Evolutionary conservation across 1,284 basidiomycete species (phyloP), one percentile per base, ranked within the genome.

Genomic region (Taiwanofungus camphoratus): DNA sequence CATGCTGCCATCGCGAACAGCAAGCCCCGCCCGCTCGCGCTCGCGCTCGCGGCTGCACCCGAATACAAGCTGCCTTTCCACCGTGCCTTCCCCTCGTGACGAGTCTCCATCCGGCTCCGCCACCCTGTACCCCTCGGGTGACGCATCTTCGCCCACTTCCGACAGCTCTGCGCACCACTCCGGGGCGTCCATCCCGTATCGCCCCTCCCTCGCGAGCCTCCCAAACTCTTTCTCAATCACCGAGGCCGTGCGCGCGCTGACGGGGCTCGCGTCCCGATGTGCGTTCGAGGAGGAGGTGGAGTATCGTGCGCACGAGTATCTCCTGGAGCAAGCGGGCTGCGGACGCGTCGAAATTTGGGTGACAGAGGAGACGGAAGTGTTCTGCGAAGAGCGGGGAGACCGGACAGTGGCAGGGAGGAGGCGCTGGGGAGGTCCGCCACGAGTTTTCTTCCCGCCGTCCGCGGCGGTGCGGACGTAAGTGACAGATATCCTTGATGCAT

Each of bases 211-310:
- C n/a, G 35, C 1, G 18, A 16, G 23, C 9, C 9, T 27, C 15
- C 41, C 41, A 3, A 18, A 22, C 16, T 16, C 20, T 9, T 23
- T 27, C 18, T 24, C 41, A 6, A 5, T 35, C n/a, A 24, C 24
- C 20, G 42, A 34, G 9, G 42, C 33, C 20, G 22, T 18, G 33
- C 21, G 24, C 20, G 42, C 18, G 26, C 20, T 21, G 4, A 30
- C 19, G 15, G 27, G 18, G 2, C 24, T 37, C 31, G 32, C 36
- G 18, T 30, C 29, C 8, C 15, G 42, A 22, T 30, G 30, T 12
- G 22, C 38, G 18, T 41, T 49, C 27, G 43, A 49, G 24, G 47
- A 49, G 27, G 47, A 49, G 18, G 22, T 49, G 5, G 43, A 38
- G 15, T 49, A 30, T 29, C 35, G 43, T 15, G 47, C 42, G 31